Evolutionary conservation across 2,329 filamentous ascomycete genomes (phyloP), one percentile per base, ranked within the genome.

Genomic region (Arachnopeziza araneosa): DNA sequence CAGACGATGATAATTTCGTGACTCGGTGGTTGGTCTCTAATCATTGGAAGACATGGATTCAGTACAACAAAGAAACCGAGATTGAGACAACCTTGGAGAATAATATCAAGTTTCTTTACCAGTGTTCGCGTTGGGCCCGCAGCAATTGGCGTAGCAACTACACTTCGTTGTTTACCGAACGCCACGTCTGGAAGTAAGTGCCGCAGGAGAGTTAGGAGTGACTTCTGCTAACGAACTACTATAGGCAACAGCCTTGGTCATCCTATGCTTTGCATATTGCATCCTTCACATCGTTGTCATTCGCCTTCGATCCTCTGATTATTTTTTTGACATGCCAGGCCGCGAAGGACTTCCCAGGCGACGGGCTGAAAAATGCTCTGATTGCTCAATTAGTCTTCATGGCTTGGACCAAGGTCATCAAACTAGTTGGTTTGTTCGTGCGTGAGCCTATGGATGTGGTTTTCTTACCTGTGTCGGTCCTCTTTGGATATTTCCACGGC

Each of bases 61-160:
- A 98, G 77, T 96, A 96, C 77, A 88, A 96, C 74, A 85, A 83
- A 54, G 91, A 96, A 72, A 96, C 91, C 69, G 90, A 96, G 75
- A 88, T 98, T 62, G 87, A 95, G 78, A 98, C 93, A 24, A 97
- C 93, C 2, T 81, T 98, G 50, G 93, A 97, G 75, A 90, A 93
- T 73, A 89, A 93, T 72, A 79, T 83, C 59, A 96, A 93, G 71
- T 98, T 96, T 72, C 79, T 98, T 64, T 93, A 91, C 72, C 93
- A 98, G 76, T 98, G 93, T 76, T 85, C 93, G 53, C 85, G 93
- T 54, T 98, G 93, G 93, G 92, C 95, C 51, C 87, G 93, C 70
- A 97, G 93, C 80, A 98, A 98, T 76, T 98, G 93, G 93, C 84
- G 93, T 72, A 96, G 92, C 79, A 98, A 98, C 75, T 87, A 91